phyloP scores from a whole-genome alignment of 495 filamentous ascomycete genomes.

The Durotheca rogersii region DNA sequence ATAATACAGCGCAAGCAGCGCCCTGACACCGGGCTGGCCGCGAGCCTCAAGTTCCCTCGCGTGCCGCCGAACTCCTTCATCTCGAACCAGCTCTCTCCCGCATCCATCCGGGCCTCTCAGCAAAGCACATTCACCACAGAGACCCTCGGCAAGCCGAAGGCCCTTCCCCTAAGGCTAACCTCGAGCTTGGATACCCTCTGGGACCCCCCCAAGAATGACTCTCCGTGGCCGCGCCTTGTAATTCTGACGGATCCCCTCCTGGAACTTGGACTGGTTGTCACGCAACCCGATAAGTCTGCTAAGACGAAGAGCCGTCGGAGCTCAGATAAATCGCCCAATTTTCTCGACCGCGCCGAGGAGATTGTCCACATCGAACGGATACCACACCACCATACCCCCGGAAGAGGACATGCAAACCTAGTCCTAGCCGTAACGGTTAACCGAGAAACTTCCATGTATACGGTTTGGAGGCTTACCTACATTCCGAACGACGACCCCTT shows the following conservation, averaged over 20 bases:
- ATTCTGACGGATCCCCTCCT: constrained; percentile 84
- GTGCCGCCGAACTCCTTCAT: constrained; percentile 82
- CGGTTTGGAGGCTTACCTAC: constrained; percentile 75
- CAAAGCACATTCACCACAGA: constrained; percentile 55
- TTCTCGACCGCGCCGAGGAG: constrained; percentile 69
- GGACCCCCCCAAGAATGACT: constrained; percentile 49
- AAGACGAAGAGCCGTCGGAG: constrained; percentile 23
- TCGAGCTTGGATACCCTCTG: constrained; percentile 51
- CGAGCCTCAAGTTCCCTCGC: constrained; percentile 53
- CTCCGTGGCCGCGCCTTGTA: constrained; percentile 75
- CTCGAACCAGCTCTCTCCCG: constrained; percentile 59
- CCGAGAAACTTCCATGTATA: constrained; percentile 67
- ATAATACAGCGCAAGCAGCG: constrained; percentile 75
- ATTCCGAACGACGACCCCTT: constrained; percentile 60
- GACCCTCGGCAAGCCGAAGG: constrained; percentile 51
- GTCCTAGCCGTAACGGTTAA: constrained; percentile 83
- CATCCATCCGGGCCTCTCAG: constrained; percentile 42
- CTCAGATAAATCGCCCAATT: constrained; percentile 29
- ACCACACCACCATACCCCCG: constrained; percentile 9
- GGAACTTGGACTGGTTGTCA: constrained; percentile 82
- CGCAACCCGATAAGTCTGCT: constrained; percentile 39
- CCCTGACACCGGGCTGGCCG: constrained; percentile 39
- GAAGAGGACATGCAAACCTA: constrained; percentile 46
- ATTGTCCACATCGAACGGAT: constrained; percentile 68
- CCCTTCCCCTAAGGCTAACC: constrained; percentile 46